Conservation (phyloP, 2,329 filamentous ascomycete species). For the Cladosporium sp. region DNA sequence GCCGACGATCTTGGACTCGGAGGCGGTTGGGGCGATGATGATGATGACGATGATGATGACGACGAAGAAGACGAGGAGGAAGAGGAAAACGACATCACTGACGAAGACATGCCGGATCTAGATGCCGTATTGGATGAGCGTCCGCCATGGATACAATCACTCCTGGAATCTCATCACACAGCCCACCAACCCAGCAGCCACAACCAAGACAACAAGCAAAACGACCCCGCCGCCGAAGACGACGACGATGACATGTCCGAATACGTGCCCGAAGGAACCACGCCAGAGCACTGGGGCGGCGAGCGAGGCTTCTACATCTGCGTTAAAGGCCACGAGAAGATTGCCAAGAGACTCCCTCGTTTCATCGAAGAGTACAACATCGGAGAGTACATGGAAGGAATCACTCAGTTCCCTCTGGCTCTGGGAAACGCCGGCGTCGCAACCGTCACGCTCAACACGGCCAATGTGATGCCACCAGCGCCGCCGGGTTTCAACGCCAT, state of each 20-base stretch:
- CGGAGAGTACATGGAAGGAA: conserved; percentile 11
- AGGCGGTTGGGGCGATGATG: not conserved
- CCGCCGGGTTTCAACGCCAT: no score
- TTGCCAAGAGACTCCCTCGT: conserved; percentile 17
- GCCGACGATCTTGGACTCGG: not conserved
- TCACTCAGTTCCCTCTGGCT: no score
- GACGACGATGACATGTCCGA: conserved; percentile 6
- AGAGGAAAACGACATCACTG: not conserved
- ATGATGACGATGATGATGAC: conserved; percentile 2
- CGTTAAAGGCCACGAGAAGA: conserved; percentile 15
- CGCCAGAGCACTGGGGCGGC: not conserved
- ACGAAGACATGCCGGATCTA: conserved; percentile 13
- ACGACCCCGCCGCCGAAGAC: not conserved
- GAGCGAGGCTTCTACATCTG: conserved; percentile 24
- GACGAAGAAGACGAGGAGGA: not conserved
- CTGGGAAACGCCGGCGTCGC: no score
- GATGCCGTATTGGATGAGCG: conserved; percentile 9
- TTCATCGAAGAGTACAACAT: conserved; percentile 25
- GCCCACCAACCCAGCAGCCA: not conserved
- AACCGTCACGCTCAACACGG: no score
- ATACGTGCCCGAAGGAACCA: not conserved
- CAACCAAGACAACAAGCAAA: not conserved
- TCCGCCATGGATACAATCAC: not conserved
- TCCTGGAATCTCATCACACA: not conserved
- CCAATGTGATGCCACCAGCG: no score